A percentile compares a stretch with the other conserved stretches of the same genome.
These are phyloP conservation scores for Trypethelium eluteriae DNA, from an alignment of 495 filamentous ascomycete genomes.

Conservation along the genomic window DNA sequence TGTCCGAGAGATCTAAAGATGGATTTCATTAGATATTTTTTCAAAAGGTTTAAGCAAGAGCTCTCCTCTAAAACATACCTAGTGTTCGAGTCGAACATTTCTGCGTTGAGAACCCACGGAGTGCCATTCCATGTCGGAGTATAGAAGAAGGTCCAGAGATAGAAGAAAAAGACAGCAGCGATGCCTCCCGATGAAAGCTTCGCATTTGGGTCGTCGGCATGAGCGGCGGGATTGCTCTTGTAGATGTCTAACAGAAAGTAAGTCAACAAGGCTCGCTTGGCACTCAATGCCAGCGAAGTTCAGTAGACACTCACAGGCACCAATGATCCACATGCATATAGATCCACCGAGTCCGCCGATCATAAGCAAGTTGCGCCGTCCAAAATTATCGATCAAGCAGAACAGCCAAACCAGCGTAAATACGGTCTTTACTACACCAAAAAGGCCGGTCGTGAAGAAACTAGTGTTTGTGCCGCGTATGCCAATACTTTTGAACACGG, in stretches of 20 bases:
- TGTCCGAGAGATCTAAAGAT: slow-evolving; percentile 48
- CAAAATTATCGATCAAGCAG: slow-evolving; percentile 51
- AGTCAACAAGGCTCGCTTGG: not conserved
- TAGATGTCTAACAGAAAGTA: slow-evolving; percentile 25
- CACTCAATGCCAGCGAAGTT: slow-evolving; percentile 23
- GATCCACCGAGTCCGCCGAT: slow-evolving; percentile 47
- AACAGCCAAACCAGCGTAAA: slow-evolving; percentile 54
- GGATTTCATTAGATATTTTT: not conserved
- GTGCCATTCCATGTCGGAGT: slow-evolving; percentile 66
- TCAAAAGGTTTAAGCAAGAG: not conserved
- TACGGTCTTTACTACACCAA: slow-evolving; percentile 50
- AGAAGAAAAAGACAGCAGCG: slow-evolving; percentile 70
- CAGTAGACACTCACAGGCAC: slow-evolving; percentile 18
- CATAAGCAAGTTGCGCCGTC: slow-evolving; percentile 50
- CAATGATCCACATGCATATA: slow-evolving; percentile 53
- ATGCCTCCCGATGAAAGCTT: slow-evolving; percentile 51
- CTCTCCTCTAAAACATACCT: slow-evolving; percentile 16
- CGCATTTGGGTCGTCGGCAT: slow-evolving; percentile 32
- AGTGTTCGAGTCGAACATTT: slow-evolving; percentile 35
- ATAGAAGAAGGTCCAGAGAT: slow-evolving; percentile 72
- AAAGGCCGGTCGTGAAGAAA: slow-evolving; percentile 47
- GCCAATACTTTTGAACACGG: slow-evolving; percentile 54
- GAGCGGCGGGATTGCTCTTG: slow-evolving; percentile 44
- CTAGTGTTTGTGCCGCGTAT: slow-evolving; percentile 44
- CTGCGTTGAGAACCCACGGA: slow-evolving; percentile 36